A percentile compares a stretch with the other conserved stretches of the same genome.
These are phyloP conservation scores for Eleusine indica DNA, from an alignment of 176 grass and related monocot genomes.

Conservation along the genomic window DNA sequence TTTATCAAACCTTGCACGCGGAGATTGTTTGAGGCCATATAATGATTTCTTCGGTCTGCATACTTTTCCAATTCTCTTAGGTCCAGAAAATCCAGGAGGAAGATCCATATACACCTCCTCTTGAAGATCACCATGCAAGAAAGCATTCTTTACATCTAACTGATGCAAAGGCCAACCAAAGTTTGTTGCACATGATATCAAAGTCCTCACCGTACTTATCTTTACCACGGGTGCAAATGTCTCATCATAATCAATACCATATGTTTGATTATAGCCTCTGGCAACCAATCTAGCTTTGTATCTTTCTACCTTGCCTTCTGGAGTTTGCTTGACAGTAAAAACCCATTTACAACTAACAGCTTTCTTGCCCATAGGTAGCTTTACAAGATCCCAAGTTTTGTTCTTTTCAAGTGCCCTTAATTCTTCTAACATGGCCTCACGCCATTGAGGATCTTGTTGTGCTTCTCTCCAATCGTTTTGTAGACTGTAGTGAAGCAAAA, in stretches of 20 bases:
- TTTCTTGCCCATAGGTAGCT: not conserved
- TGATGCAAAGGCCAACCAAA: too few relatives aligned
- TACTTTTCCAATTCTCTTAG: too few relatives aligned
- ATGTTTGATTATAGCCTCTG: not conserved
- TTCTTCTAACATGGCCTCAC: not conserved
- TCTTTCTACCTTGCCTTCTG: not conserved
- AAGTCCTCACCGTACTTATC: not conserved
- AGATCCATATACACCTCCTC: too few relatives aligned
- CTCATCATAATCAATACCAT: constrained; percentile 11
- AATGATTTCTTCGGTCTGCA: too few relatives aligned
- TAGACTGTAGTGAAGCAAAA: not conserved
- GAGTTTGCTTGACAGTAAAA: not conserved
- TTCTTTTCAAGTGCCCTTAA: not conserved
- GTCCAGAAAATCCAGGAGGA: too few relatives aligned
- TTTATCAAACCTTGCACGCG: too few relatives aligned
- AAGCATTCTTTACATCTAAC: too few relatives aligned
- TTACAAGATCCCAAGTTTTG: not conserved
- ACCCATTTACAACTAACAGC: not conserved
- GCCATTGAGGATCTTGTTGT: not conserved
- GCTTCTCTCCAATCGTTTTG: not conserved
- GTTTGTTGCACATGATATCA: not conserved
- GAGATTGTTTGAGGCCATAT: too few relatives aligned
- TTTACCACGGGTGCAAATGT: not conserved
- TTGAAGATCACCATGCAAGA: too few relatives aligned
- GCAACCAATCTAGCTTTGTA: not conserved